Base-by-base conservation (phyloP, 345 rosid species). In the Heritiera littoralis region DNA sequence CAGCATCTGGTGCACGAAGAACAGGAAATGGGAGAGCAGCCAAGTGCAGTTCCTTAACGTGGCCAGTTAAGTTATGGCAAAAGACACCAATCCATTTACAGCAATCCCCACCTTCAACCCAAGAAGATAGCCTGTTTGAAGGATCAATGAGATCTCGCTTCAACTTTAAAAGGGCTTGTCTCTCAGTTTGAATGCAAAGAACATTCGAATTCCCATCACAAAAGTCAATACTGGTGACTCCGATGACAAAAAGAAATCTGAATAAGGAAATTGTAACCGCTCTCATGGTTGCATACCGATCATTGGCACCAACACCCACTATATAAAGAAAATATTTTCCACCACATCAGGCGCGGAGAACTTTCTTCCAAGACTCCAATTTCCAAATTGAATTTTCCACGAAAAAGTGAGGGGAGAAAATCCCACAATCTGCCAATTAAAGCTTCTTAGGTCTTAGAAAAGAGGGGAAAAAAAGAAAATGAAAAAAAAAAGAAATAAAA, bases 121-220 rank as follows among this genome's bases (percentile, higher is more conserved):
- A 41, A 30, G 75, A 81, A 73, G 78, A 81, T 9, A 83, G 81
- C 7, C 45, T 28, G 63, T 70, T 67, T 0, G 86, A 66, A 17
- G 3, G 28, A n/a, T 56, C 61, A 58, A 46, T 6, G 2, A 81
- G 75, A 35, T 65, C 78, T 2, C 58, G 80, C 77, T 78, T 84
- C 66, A 81, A 63, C 38, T 51, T 41, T 32, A 83, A 40, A 66
- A 83, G 78, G 6, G 80, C 60, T 18, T 83, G 14, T 40, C 67
- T 66, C 40, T 83, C 83, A 45, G 59, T 51, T 20, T 5, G 60
- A 7, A 23, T 63, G 52, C 85, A 76, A 18, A 49, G 58, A 4
- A 30, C 41, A 28, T 3, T 10, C 23, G 74, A 61, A 30, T 5
- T 55, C 12, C 55, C 82, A 51, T 48, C 54, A 59, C 35, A 23